These are phyloP conservation scores for Citrus hindsii DNA, from an alignment of 345 rosid species.

Conservation along the genomic window DNA sequence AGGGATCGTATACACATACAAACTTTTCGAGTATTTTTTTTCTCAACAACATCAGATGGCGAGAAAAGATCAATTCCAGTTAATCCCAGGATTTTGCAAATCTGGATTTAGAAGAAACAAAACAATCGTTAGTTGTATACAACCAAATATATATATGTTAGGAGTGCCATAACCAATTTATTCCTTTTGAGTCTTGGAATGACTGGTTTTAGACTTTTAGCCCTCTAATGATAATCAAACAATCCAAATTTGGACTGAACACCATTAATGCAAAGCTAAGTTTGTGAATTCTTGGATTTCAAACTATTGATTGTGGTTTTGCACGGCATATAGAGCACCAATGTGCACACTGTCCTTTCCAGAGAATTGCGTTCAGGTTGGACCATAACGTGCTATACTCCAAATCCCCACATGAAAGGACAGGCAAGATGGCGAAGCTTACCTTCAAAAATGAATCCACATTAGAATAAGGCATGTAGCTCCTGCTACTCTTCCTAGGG, in stretches of 20 bases:
- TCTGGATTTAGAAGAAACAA: conserved; percentile 15
- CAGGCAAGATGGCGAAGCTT: not conserved
- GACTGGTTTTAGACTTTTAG: not conserved
- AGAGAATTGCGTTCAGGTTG: not conserved
- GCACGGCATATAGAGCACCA: not conserved
- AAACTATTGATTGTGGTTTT: not conserved
- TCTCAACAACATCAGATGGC: conserved; percentile 35
- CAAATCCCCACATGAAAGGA: not conserved
- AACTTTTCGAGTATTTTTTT: conserved; percentile 25
- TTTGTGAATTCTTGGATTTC: not conserved
- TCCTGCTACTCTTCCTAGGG: conserved; percentile 24
- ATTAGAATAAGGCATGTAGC: conserved; percentile 31
- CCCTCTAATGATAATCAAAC: not conserved
- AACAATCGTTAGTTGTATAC: not conserved
- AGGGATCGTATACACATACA: conserved; percentile 31
- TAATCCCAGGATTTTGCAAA: conserved; percentile 31
- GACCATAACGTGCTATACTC: not conserved
- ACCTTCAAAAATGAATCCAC: conserved; percentile 34
- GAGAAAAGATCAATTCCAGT: conserved; percentile 32
- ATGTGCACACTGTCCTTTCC: not conserved
- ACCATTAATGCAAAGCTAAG: not conserved
- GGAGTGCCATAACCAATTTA: not conserved
- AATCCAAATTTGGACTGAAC: not conserved
- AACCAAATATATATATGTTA: no score
- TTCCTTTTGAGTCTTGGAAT: not conserved